phyloP scores from a whole-genome alignment of 2,329 filamentous ascomycete genomes.

The Geoglossum cookeanum region DNA sequence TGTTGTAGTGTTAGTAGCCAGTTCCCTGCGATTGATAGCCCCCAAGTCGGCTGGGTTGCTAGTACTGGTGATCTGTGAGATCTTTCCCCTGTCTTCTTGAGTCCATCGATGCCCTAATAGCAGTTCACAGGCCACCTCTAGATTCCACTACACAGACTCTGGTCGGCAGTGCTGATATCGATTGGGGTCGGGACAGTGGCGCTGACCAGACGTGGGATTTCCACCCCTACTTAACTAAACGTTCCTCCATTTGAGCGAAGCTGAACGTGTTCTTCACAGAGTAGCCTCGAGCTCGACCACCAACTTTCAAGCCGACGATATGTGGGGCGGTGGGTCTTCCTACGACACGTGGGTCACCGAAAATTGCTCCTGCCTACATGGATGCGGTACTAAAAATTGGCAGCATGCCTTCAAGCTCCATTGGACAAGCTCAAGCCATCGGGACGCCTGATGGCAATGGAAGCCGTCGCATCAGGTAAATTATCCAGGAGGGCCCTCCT shows the following conservation, averaged over 20 bases:
- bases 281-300: neutral
- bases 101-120: neutral
- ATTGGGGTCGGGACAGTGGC: neutral
- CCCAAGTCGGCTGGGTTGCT: neutral
- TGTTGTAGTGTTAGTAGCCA: neutral
- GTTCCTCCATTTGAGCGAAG: neutral
- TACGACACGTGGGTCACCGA: neutral
- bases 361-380: neutral
- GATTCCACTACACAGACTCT: neutral
- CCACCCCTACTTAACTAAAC: neutral
- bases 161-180: neutral
- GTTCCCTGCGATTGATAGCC: neutral
- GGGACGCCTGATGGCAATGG: neutral
- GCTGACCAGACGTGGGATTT: neutral
- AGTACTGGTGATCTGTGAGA: neutral
- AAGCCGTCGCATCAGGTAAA: neutral
- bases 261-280: neutral
- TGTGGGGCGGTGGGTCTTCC: neutral
- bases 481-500: neutral
- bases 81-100: neutral
- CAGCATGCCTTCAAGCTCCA: neutral
- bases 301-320: neutral
- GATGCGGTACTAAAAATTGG: neutral
- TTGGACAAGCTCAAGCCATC: neutral
- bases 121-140: neutral